Evolutionary conservation across 2,329 filamentous ascomycete genomes (phyloP).

Genomic region (Colletotrichum sp.): DNA sequence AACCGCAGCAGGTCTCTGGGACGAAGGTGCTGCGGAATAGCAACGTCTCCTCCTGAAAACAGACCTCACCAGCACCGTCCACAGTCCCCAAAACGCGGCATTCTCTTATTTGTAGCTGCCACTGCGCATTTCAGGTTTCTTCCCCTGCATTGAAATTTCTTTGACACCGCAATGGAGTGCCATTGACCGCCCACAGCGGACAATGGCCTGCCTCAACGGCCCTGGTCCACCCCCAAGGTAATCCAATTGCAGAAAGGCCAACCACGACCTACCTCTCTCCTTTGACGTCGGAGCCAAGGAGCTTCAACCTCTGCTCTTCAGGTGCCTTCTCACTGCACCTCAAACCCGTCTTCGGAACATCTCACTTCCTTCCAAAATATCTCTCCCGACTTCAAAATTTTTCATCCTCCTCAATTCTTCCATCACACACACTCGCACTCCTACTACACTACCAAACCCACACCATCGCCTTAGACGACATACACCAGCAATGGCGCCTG

Average conservation of each 20-base stretch:
- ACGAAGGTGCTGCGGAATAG: not conserved
- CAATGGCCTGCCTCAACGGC: slow-evolving; percentile 7
- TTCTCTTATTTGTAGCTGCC: not conserved
- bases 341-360: not conserved
- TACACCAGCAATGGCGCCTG: slow-evolving; percentile 10
- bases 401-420: not conserved
- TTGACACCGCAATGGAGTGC: slow-evolving; percentile 5
- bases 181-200: slow-evolving; percentile 5
- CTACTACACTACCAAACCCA: not conserved
- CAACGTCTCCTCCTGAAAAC: not conserved
- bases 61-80: slow-evolving; percentile 4
- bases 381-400: not conserved
- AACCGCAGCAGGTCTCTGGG: slow-evolving; percentile 1
- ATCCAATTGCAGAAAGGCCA: not conserved
- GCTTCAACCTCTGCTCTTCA: not conserved
- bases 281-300: not conserved
- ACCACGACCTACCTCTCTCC: not conserved
- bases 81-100: not conserved
- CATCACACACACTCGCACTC: not conserved
- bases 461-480: not conserved
- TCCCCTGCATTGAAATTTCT: slow-evolving; percentile 1
- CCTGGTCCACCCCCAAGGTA: not conserved
- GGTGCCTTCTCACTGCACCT: not conserved
- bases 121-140: not conserved
- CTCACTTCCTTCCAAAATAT: slow-evolving; percentile 4